phyloP scores from a whole-genome alignment of 495 filamentous ascomycete species.

The Xylaria telfairii region DNA sequence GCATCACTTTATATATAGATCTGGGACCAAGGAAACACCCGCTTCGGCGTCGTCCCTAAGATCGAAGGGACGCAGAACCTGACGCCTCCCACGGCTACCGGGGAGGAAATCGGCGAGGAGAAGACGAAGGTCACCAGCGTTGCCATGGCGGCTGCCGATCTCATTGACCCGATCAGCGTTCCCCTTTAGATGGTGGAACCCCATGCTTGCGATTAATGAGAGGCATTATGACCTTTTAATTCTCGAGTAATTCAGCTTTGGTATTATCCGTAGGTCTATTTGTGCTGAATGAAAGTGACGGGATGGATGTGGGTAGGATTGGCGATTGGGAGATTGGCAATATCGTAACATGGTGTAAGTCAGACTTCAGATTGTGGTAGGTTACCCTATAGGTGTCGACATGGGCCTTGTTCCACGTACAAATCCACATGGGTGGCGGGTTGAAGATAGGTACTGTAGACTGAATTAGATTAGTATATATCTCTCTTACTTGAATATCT shows the following conservation, averaged over 20 bases:
- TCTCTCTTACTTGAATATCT: background rate
- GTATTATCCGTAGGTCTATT: background rate
- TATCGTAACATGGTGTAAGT: background rate
- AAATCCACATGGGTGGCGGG: background rate
- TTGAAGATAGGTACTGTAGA: background rate
- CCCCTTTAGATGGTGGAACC: constrained; percentile 14
- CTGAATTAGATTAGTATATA: background rate
- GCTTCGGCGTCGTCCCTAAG: constrained; percentile 73
- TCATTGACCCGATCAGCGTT: background rate
- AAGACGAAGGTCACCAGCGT: constrained; percentile 29
- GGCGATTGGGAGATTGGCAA: background rate
- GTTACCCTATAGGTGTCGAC: background rate
- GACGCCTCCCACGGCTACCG: constrained; percentile 36
- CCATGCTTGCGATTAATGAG: constrained; percentile 3
- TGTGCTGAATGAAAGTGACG: background rate
- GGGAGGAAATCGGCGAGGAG: constrained; percentile 15
- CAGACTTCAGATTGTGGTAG: background rate
- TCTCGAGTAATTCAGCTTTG: background rate
- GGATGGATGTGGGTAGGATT: background rate
- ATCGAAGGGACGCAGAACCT: constrained; percentile 62
- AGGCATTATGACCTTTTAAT: background rate
- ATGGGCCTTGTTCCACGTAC: background rate
- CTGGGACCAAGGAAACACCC: constrained; percentile 75
- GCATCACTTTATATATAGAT: constrained; percentile 51
- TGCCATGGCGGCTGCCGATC: constrained; percentile 19